Base-by-base conservation (phyloP, 2,329 filamentous ascomycete species). In the Phaeosphaeria sp. region DNA sequence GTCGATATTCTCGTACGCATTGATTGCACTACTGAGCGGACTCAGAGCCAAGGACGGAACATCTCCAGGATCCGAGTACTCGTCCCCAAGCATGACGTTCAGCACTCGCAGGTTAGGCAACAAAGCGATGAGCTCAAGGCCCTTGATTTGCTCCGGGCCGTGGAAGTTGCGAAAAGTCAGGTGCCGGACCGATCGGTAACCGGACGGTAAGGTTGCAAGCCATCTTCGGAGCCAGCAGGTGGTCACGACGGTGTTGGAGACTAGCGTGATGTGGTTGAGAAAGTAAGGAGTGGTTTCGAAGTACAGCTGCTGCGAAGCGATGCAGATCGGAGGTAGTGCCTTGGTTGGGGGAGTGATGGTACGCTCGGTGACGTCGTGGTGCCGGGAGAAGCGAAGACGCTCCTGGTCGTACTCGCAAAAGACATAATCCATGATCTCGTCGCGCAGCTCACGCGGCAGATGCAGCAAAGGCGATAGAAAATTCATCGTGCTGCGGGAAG, bases 151-250 rank as follows among this genome's bases (percentile, higher is more conserved):
- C 44, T 60, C 54, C 11, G 51, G 47, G 13, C 58, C 54, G 27
- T 60, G 50, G 54, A 60, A 57, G 44, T 55, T 56, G 47, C 58
- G 58, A 27, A 60, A 54, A 10, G 52, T n/a, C 4, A 60, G 15
- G 25, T 55, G 33, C 17, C 44, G 51, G 18, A 60, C 49, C 2
- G 47, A 46, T n/a, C 21, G 30, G 49, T 51, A 56, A 0, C 30
- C 46, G 23, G 25, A 18, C 6, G 54, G 51, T 10, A 57, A 52
- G n/a, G 50, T 52, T 33, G 54, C 51, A 1, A 60, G 52, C 58
- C 51, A 60, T n/a, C 36, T 54, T 20, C 43, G 48, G 13, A 60
- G 20, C 58, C 51, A 57, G 20, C 47, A 54, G 9, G 51, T 60
- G 13, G 54, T 60, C 15, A 50, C 39, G n/a, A 60, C 39, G 22